Evolutionary conservation across 2,329 filamentous ascomycete species (phyloP), one percentile per base, ranked within the genome.

Genomic region (Penicillium thymicola): DNA sequence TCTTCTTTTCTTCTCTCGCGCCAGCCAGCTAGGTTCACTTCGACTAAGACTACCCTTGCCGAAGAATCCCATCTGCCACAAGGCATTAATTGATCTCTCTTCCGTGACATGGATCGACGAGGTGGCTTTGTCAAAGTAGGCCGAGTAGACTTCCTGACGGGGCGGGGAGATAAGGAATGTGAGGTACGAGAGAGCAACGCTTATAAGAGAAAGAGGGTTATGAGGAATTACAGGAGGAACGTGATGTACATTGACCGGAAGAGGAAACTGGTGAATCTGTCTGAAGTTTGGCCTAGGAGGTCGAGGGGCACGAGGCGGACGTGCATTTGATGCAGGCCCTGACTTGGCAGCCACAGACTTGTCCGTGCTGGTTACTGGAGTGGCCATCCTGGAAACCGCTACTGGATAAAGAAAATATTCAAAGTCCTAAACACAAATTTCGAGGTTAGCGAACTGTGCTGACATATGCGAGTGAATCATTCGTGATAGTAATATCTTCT

Each of bases 41-140:
- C 95, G 86, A 77, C 92, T 97, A 57, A 97, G 79, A 65, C 81
- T 93, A 43, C 94, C 94, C 74, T 97, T 97, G 46, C 95, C 95
- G 74, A 93, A 99, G 76, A 99, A 99, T 5, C 94, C 94, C 77
- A 95, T 90, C 74, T 96, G 90, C 94, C 95, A 99, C 25, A 99
- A 76, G 1, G 88, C 90, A 53, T 89, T 82, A 60, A 95, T 87
- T 4, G 90, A 87, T 54, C 81, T 80, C 27, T 85, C 79, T 71
- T 97, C 88, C 18, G 85, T 90, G 55, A 99, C 82, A 70, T 96
- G 90, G 16, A 99, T 83, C 0, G 92, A 94, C 30, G 87, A 85
- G 4, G 91, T 95, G 55, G 88, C 84, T 2, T 84, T 76, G n/a
- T 91, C 93, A 81, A 93, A 97, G 63, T 88, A 83, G 49, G 88